Evolutionary conservation across 106 monocot genomes (phyloP).

Genomic region (Dendrobium officinale): DNA sequence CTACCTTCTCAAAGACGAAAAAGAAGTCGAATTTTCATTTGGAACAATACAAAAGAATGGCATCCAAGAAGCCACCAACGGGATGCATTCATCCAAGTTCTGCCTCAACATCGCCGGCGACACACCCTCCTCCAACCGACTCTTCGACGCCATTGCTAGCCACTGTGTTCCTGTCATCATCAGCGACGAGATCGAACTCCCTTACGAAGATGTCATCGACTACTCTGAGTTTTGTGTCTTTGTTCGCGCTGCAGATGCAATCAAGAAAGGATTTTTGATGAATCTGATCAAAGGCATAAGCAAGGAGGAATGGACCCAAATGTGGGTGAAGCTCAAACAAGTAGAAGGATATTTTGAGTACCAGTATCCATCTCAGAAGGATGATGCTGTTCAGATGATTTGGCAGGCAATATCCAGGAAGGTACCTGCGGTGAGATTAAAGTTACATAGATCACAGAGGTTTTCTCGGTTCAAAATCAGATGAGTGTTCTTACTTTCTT

Average conservation of each 20-base stretch:
- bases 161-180: conserved; percentile 40
- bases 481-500: no score
- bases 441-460: conserved; percentile 19
- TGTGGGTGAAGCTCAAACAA: conserved; percentile 32
- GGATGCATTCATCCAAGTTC: conserved; percentile 52
- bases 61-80: conserved; percentile 30
- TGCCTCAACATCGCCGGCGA: conserved; percentile 57
- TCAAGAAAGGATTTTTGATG: conserved; percentile 27
- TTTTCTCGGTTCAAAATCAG: conserved; percentile 14
- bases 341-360: conserved; percentile 25
- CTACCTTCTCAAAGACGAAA: conserved; percentile 47
- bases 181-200: conserved; percentile 46
- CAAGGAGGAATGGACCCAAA: conserved; percentile 29
- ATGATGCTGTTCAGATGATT: conserved; percentile 45
- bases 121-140: conserved; percentile 50
- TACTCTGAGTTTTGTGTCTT: conserved; percentile 38
- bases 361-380: conserved; percentile 25
- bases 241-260: conserved; percentile 25
- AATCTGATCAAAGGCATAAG: conserved; percentile 28
- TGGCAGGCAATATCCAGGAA: conserved; percentile 44
- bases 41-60: conserved; percentile 35
- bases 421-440: conserved; percentile 25
- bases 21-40: conserved; percentile 44
- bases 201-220: conserved; percentile 32
- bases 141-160: conserved; percentile 39